Evolutionary conservation across 352 stramenopile species (phyloP), one percentile per base, ranked within the genome.

Genomic region (Pythium aristosporum): DNA sequence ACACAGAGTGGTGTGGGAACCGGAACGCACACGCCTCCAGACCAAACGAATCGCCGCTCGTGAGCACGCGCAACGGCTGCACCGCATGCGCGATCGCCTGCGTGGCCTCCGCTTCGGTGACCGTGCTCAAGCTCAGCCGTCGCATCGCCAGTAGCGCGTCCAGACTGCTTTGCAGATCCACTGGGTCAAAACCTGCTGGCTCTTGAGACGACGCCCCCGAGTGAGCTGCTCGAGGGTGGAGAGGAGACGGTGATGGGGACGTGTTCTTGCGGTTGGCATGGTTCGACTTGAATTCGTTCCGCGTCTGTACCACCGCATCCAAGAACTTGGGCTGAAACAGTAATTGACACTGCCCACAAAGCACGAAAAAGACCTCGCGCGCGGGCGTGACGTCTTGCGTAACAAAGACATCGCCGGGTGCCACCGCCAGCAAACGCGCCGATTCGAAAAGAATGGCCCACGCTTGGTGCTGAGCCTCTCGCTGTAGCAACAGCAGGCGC

Each of bases 21-120:
- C 61, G 48, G 37, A 87, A 89, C 30, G 73, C 53, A 20, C 71
- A 73, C 4, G 74, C 67, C 28, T 89, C 76, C 23, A 86, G 50
- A 0, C 80, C 80, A 34, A 89, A 86, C 20, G 65, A 68, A 39
- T 84, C 77, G 10, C 78, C 80, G 1, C 28, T 51, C 5, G 32
- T 18, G 20, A 89, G 69, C 6, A 73, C 68, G 52, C 67, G 71
- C 54, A 84, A 21, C 2, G 69, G 60, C 9, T 74, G 62, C 0
- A 64, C 12, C 6, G 50, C 49, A n/a, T 47, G 63, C 0, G n/a
- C 34, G 15, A 46, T 53, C 8, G 53, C 65, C 20, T 56, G 43
- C 11, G 41, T 48, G 1, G 57, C 59, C 6, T 63, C 42, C 6
- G 57, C 46, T 11, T 10, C 50, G 1, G 43, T 63, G 5, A 68